These are phyloP conservation scores for Nevesoporus exiguus DNA, from an alignment of 768 basidiomycete genomes.

Conservation along the genomic window DNA sequence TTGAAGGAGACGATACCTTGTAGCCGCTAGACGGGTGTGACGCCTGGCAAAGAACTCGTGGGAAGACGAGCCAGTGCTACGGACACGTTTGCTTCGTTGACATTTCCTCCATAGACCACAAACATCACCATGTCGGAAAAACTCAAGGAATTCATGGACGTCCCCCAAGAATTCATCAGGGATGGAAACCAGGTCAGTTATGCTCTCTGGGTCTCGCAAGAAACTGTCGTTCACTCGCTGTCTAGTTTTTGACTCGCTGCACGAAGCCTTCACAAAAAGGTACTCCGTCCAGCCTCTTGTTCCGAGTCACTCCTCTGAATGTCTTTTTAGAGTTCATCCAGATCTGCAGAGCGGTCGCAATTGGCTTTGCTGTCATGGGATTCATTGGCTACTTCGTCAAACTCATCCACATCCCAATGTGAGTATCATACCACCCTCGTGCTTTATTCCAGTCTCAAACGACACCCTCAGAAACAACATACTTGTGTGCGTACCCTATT, in stretches of 20 bases:
- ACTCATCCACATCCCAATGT: conserved; percentile 98
- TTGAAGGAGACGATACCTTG: conserved; percentile 15
- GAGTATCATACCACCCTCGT: conserved; percentile 35
- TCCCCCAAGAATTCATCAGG: conserved; percentile 87
- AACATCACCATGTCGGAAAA: conserved; percentile 77
- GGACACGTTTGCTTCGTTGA: conserved; percentile 30
- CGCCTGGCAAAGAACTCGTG: conserved; percentile 20
- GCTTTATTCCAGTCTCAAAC: conserved; percentile 13
- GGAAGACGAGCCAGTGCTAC: conserved; percentile 12
- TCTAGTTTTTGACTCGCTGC: conserved; percentile 92
- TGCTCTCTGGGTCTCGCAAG: background rate
- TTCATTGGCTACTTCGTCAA: conserved; percentile 99
- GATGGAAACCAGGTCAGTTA: conserved; percentile 86
- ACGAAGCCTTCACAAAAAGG: conserved; percentile 97
- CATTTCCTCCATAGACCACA: conserved; percentile 13
- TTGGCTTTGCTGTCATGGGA: conserved; percentile 98
- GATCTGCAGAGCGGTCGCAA: conserved; percentile 93
- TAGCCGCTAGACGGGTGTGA: background rate
- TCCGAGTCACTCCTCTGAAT: background rate
- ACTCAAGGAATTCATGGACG: conserved; percentile 83
- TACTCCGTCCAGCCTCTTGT: conserved; percentile 29
- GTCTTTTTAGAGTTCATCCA: conserved; percentile 76
- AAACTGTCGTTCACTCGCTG: conserved; percentile 8
- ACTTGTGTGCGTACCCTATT: conserved; percentile 72
- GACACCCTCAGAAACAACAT: conserved; percentile 79